Percentiles rank a stretch among this genome's conserved stretches.
These are phyloP conservation scores for Paramyrothecium sp. DNA, from an alignment of 2,329 filamentous ascomycete species.

Conservation along the genomic window DNA sequence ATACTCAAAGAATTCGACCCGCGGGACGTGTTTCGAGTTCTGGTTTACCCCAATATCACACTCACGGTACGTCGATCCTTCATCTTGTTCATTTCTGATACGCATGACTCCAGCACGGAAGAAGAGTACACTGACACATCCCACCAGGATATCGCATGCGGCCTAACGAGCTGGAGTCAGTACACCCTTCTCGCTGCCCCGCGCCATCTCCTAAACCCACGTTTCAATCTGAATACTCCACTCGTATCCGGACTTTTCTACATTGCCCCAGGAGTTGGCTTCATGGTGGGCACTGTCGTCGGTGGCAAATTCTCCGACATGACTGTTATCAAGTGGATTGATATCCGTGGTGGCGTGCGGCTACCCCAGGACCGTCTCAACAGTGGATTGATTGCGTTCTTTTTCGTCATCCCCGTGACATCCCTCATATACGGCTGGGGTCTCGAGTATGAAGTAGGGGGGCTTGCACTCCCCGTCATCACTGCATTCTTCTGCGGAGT, in stretches of 20 bases:
- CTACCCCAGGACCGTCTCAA: neutral
- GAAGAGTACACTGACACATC: neutral
- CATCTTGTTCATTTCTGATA: too few species aligned
- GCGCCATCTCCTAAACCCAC: neutral
- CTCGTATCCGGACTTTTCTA: constrained; percentile 1
- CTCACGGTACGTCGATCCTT: neutral
- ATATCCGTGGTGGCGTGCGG: neutral
- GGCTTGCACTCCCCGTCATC: neutral
- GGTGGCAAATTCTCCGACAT: neutral
- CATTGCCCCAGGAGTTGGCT: neutral
- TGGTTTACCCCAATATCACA: neutral
- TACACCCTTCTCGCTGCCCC: neutral
- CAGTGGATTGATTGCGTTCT: neutral
- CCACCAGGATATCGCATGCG: neutral
- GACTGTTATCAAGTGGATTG: neutral
- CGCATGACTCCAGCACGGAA: too few species aligned
- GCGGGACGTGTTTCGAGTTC: neutral
- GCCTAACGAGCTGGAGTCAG: neutral
- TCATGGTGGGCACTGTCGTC: neutral
- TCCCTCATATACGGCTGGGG: constrained; percentile 1
- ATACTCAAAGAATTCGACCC: neutral
- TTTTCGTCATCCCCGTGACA: neutral
- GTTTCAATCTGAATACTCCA: neutral
- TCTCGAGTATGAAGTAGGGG: neutral
- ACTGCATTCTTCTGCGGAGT: neutral